Conservation (phyloP, 331 rosid genomes). For the Acacia pycnantha region DNA sequence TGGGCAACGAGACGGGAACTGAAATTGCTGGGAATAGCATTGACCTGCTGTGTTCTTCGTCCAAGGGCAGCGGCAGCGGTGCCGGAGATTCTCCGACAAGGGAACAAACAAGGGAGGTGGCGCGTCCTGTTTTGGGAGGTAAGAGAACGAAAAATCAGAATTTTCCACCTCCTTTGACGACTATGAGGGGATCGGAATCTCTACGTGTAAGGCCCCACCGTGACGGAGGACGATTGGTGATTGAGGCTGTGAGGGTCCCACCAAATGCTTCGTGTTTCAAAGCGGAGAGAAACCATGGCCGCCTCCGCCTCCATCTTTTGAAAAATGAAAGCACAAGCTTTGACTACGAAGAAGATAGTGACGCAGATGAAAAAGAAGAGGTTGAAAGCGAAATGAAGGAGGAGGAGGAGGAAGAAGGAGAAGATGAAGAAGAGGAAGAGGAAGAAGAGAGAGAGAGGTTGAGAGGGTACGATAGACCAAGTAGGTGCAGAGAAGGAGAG, state of each 20-base stretch:
- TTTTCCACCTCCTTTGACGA: conserved; percentile 95
- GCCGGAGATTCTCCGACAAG: conserved; percentile 32
- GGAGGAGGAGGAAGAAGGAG: conserved; percentile 16
- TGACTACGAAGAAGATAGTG: conserved; percentile 40
- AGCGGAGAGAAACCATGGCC: conserved; percentile 81
- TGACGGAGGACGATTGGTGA: conserved; percentile 70
- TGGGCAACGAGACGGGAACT: conserved; percentile 85
- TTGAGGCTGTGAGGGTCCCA: conserved; percentile 62
- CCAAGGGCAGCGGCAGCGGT: not conserved
- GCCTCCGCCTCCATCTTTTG: conserved; percentile 66
- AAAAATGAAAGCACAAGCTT: conserved; percentile 27
- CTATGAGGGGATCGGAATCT: conserved; percentile 70
- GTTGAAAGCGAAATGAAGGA: conserved; percentile 35
- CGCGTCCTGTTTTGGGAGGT: conserved; percentile 31
- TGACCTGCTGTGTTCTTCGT: conserved; percentile 28
- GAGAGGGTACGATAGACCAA: conserved; percentile 30
- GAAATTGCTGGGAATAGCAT: conserved; percentile 52
- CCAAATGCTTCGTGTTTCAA: conserved; percentile 44
- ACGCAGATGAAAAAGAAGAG: conserved; percentile 23
- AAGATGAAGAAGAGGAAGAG: conserved; percentile 1
- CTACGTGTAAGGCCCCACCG: conserved; percentile 72
- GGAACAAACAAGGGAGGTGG: conserved; percentile 17
- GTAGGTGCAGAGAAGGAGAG: conserved; percentile 59
- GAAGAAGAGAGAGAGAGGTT: conserved; percentile 23
- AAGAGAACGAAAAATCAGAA: conserved; percentile 30